Conservation (phyloP, 441 rosid species). For the Brassica hybrid region DNA sequence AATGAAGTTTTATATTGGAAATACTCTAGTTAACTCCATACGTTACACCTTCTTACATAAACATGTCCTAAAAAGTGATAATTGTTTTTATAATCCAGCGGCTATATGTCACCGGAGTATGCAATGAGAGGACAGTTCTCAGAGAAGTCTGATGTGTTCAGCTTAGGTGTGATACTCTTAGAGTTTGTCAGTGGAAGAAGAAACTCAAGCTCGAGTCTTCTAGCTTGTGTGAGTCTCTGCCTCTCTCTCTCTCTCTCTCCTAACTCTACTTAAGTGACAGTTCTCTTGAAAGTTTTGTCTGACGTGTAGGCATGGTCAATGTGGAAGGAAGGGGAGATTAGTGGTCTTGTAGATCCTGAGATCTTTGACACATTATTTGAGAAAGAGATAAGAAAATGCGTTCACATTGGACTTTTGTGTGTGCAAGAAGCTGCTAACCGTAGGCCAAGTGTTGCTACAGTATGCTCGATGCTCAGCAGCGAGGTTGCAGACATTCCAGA, state of each 20-base stretch:
- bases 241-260: neutral
- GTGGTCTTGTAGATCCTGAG: constrained; percentile 44
- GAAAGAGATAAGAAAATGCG: constrained; percentile 48
- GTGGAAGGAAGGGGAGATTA: constrained; percentile 51
- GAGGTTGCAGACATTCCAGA: constrained; percentile 39
- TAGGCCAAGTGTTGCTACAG: constrained; percentile 47
- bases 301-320: constrained; percentile 55
- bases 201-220: constrained; percentile 29
- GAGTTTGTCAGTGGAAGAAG: constrained; percentile 44
- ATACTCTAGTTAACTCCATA: too few relatives aligned
- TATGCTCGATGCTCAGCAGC: constrained; percentile 52
- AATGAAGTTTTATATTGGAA: too few relatives aligned
- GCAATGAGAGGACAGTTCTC: neutral
- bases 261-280: too few relatives aligned
- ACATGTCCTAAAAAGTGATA: neutral
- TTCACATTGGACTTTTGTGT: constrained; percentile 61
- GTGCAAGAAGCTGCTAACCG: constrained; percentile 53
- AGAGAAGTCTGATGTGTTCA: neutral
- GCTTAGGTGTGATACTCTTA: constrained; percentile 34
- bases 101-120: neutral
- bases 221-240: constrained; percentile 36
- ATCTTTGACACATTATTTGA: constrained; percentile 27
- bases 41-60: neutral
- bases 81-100: neutral
- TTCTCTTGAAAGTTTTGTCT: too few relatives aligned